Percentiles rank a stretch among this genome's conserved stretches.
phyloP scores from a whole-genome alignment of 1,284 basidiomycete species.

The Ganoderma boninense region DNA sequence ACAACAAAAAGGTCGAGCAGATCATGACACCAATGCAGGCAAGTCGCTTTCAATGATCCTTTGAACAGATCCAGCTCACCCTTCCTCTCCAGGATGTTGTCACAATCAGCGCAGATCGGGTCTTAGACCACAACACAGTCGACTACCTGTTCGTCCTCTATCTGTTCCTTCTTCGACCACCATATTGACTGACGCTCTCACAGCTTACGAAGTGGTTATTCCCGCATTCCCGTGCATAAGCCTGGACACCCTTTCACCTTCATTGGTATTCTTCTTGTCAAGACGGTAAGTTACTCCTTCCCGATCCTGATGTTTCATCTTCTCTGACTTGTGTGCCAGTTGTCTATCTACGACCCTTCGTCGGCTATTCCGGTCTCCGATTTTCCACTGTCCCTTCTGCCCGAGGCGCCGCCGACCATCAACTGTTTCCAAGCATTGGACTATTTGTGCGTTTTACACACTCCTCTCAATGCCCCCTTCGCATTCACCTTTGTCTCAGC shows the following conservation, averaged over 20 bases:
- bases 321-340: slow-evolving; percentile 50
- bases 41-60: slow-evolving; percentile 21
- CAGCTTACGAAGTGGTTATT: slow-evolving; percentile 86
- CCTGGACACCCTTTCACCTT: slow-evolving; percentile 81
- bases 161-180: not conserved
- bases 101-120: slow-evolving; percentile 77
- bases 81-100: slow-evolving; percentile 70
- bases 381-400: slow-evolving; percentile 84
- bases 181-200: slow-evolving; percentile 9
- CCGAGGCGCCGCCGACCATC: slow-evolving; percentile 88
- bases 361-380: slow-evolving; percentile 79
- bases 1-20: slow-evolving; percentile 81
- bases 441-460: slow-evolving; percentile 70
- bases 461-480: not conserved
- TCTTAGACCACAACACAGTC: slow-evolving; percentile 84
- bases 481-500: slow-evolving; percentile 51
- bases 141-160: slow-evolving; percentile 67
- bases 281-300: slow-evolving; percentile 60
- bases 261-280: slow-evolving; percentile 88
- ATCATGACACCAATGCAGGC: slow-evolving; percentile 92
- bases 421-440: slow-evolving; percentile 88
- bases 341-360: slow-evolving; percentile 91
- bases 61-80: not conserved
- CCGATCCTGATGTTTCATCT: not conserved
- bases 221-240: slow-evolving; percentile 92